Evolutionary conservation across 768 basidiomycete species (phyloP), one percentile per base, ranked within the genome.

Genomic region (Russula virescens): DNA sequence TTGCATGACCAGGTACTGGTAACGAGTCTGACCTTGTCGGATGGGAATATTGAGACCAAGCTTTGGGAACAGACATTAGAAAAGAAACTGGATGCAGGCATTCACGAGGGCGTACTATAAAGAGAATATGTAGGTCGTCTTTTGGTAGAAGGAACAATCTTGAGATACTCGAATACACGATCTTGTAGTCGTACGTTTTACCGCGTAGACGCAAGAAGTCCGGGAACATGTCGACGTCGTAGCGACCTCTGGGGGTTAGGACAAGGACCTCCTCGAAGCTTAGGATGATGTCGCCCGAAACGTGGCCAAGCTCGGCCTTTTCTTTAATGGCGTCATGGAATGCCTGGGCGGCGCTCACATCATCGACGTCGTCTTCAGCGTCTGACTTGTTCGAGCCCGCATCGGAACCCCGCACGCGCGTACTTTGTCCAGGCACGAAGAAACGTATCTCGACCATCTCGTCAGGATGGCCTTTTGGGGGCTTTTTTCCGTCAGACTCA

Each of bases 121-220:
- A 94, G 58, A 97, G 80, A 40, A 97, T 89, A 71, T 98, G 96
- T 57, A 91, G 85, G 67, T 98, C 97, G 70, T 99, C 97, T 72
- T 97, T 96, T 18, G 97, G 97, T 5, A 99, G 79, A 25, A 98
- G 79, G 81, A 98, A 99, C 10, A 98, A 76, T 61, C 84, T 82
- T 25, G 90, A 86, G 68, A 99, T 92, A 65, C 88, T 89, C 42
- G 83, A 81, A 75, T 95, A 97, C 25, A 91, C 80, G 61, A 99
- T 92, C 76, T 98, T 94, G 81, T 99, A 99, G 74, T 99, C 97
- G 75, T 98, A 98, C 1, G 95, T 98, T 76, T 98, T 97, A 56
- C 97, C 97, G n/a, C 94, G 88, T 35, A 98, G 77, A 47, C 97
- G 87, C 71, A 99, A 74, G 78, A 94, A 98, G 57, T 91, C 91